Evolutionary conservation across 1,139 yeast species (phyloP), one percentile per base, ranked within the genome.

Genomic region (Lodderomyces jiufengensis): DNA sequence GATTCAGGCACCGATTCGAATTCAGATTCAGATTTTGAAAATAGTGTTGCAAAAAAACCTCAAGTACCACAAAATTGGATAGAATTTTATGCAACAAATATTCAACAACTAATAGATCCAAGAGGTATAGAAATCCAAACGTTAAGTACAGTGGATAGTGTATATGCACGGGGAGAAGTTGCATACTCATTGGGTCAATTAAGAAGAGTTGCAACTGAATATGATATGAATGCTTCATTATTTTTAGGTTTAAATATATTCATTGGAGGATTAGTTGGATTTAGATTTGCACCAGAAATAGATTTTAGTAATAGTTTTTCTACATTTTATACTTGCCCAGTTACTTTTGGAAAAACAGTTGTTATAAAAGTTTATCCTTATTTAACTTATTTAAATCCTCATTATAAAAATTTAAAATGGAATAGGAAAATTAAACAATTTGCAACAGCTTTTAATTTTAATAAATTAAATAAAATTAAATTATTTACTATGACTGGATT

Each of bases 401-500:
- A 32, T 18, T 27, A 29, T 10, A 38, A 33, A 12, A 36, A 31
- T 24, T 15, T 43, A 6, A 32, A 34, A 18, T 44, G 46, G 44
- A 35, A 38, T 36, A 23, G 20, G n/a, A 23, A 26, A 14, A 15
- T 37, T 6, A 35, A 31, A 24, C 38, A 37, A 27, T 43, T 44
- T 31, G 18, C 24, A 13, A 24, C 34, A 13, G 21, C 18, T 13
- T 5, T 9, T 6, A 13, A 20, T 4, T 42, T 41, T 25, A 18
- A 32, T 13, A 27, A 31, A 24, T 32, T 24, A 21, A 14, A 30
- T 5, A 34, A 31, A 16, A 22, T 41, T 21, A 33, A 29, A 13
- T 34, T 43, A 21, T 34, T 43, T 5, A 37, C 35, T 3, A 29
- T 44, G 25, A 44, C 45, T 5, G 48, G 48, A 9, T 31, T 39